Base-by-base conservation (phyloP, 2,329 filamentous ascomycete genomes). In the Sarocladiaceae sp. region DNA sequence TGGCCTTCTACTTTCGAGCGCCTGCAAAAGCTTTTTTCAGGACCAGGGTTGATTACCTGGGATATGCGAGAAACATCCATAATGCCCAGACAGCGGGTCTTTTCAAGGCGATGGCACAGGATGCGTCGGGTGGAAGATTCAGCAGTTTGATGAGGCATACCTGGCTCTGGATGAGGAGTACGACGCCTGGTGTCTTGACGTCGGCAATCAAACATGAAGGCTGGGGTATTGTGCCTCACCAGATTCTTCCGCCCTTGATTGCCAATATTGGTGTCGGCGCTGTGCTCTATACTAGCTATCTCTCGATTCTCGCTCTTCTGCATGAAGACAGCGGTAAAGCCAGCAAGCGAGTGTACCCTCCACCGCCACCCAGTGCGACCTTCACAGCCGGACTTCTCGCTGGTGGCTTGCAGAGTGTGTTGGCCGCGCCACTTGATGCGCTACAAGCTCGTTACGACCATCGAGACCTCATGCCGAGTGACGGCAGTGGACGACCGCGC, bases 21-120 rank as follows among this genome's bases (percentile, higher is more conserved):
- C 92, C 92, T 1, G 88, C 91, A 51, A 96, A 96, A 70, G 88
- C 91, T 15, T 97, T 97, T 66, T 96, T 97, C 71, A 83, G 90
- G 55, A 92, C 89, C 1, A 77, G 92, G 54, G 90, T 97, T 57
- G 92, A 97, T 73, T 96, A 91, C 59, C 75, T 83, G 17, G 79
- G 79, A 2, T 83, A 82, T 55, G 80, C 79, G 2, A 73, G 80
- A 25, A 74, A 66, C 15, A 63, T 82, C 3, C 77, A 81, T 55
- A 68, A 78, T 56, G 70, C 74, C 31, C 73, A 76, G 53, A 67
- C 66, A 1, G 60, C 69, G 49, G 53, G 64, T 20, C 59, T 75
- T 39, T 59, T 66, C 40, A 64, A 64, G 54, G 69, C 68, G 25
- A 67, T 66, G 4, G 31, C 48, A 13, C 64, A 58, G 15, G 67